Base-by-base conservation (phyloP, 169 alveolate genomes). In the Eimeria zaria region DNA sequence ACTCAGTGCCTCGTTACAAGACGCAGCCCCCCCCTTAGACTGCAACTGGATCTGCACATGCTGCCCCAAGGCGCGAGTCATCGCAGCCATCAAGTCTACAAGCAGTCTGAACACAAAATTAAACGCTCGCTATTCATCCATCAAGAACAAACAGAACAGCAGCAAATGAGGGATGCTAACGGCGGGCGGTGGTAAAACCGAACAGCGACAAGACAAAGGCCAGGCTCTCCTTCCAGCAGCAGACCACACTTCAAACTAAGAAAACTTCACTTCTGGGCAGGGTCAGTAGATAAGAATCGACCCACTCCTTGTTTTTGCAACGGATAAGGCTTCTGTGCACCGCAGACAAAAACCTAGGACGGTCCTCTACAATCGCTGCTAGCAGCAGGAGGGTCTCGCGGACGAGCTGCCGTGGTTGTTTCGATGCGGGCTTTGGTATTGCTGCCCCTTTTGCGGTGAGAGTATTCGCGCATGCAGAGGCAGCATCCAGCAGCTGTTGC, bases 311-410 rank as follows among this genome's bases (percentile, higher is more conserved):
- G 93, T 62, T 87, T 36, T 87, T 87, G 93, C 93, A 87, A 22
- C 93, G 93, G 60, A 87, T 87, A 30, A 87, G 93, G 64, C 93
- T 87, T 36, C 93, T 60, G 46, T 87, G 93, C 60, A 87, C 93
- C 22, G 93, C 83, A 41, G 93, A 87, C 14, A 87, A 83, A 22
- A 87, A 87, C 64, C 81, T 36, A 62, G 81, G 93, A 24, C 93
- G 93, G 64, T 87, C 93, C 44, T 87, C 83, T 51, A 55, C 93
- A 87, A 87, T 62, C 27, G 93, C 93, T 87, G 93, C 93, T 62
- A 87, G 93, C 93, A 87, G 60, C 81, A 60, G 60, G n/a, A 87
- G 93, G 62, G 81, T 62, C 62, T 87, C 93, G 78, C 93, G 93
- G n/a, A 62, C 93, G 81, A 87, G 81, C 18, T 60, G 81, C 60